Evolutionary conservation across 2,329 filamentous ascomycete species (phyloP).

Genomic region (Seiridium cupressi): DNA sequence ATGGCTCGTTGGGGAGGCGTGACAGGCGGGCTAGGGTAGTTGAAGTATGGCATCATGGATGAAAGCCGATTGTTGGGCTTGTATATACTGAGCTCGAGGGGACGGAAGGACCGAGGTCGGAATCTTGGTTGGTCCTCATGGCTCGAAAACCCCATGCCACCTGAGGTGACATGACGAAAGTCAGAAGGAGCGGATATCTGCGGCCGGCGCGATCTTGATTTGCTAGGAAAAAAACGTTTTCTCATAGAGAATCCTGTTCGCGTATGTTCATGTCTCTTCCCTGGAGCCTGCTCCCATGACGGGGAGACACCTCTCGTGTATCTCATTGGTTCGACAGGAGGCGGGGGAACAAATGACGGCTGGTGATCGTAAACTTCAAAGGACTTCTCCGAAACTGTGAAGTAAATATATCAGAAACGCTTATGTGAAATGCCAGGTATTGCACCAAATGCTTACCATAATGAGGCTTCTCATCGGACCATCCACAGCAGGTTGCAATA

Average conservation of each 20-base stretch:
- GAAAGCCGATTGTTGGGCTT: constrained; percentile 46
- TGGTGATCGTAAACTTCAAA: constrained; percentile 36
- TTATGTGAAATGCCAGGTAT: constrained; percentile 7
- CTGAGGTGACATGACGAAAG: constrained; percentile 56
- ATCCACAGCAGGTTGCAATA: constrained; percentile 44
- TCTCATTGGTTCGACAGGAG: constrained; percentile 23
- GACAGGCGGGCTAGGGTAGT: constrained; percentile 30
- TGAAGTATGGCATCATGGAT: constrained; percentile 54
- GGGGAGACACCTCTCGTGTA: constrained; percentile 20
- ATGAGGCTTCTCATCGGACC: constrained; percentile 36
- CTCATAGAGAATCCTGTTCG: constrained; percentile 43
- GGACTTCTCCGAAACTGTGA: constrained; percentile 26
- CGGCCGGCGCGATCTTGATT: constrained; percentile 44
- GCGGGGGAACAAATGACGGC: constrained; percentile 34
- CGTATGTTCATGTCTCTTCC: constrained; percentile 36
- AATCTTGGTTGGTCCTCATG: constrained; percentile 19
- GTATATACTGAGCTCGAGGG: constrained; percentile 57
- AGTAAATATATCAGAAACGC: constrained; percentile 24
- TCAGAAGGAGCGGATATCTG: constrained; percentile 58
- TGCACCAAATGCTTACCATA: constrained; percentile 28
- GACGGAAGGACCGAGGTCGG: constrained; percentile 43
- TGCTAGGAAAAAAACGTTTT: constrained; percentile 43
- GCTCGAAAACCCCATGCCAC: constrained; percentile 25
- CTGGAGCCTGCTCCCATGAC: constrained; percentile 31
- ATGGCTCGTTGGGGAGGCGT: constrained; percentile 39